Evolutionary conservation across 2,329 filamentous ascomycete species (phyloP), one percentile per base, ranked within the genome.

Genomic region (Uncinocarpus reesii): DNA sequence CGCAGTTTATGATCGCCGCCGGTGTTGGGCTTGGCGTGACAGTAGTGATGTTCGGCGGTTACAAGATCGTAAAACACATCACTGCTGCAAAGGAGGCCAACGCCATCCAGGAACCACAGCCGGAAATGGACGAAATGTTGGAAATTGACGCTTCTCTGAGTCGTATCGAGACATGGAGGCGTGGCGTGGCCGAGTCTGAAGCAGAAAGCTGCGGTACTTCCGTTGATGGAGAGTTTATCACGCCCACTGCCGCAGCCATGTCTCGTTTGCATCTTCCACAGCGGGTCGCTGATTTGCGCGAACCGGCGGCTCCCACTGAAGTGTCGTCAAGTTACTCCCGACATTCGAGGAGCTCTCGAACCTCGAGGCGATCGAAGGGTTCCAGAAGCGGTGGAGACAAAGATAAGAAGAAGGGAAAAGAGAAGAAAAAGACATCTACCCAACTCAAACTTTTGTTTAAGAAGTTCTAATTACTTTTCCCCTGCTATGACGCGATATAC

Each of bases 41-140:
- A 0, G 81, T 96, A 7, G 86, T 98, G 58, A 89, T 92, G 65
- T 86, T 98, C 52, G 92, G 92, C 47, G 90, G 92, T 4, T 96
- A 87, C 77, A 96, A 95, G 70, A 95, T 98, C 64, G 81, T 98
- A 68, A 93, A 95, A 74, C 83, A 81, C 57, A 86, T 96, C 56
- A 71, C 73, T 58, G 70, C 62, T 11, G 53, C 59, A 29, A 57
- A 57, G 45, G 51, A 54, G 26, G 49, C 47, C 34, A 47, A 53
- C 44, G 50, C 51, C 29, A 13, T 36, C 37, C 18, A 44, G 50
- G 7, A 52, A 49, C 23, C 41, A 52, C 49, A 56, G 47, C 48
- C 55, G 54, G 58, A 28, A 55, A 67, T 77, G 55, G 76, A 80
- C 44, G 76, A 81, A 56, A 68, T 81, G 57, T 68, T 78, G 52